Percentiles rank a stretch among this genome's conserved stretches.
These are phyloP conservation scores for Elasticomyces elasticus DNA, from an alignment of 495 filamentous ascomycete species.

Conservation along the genomic window DNA sequence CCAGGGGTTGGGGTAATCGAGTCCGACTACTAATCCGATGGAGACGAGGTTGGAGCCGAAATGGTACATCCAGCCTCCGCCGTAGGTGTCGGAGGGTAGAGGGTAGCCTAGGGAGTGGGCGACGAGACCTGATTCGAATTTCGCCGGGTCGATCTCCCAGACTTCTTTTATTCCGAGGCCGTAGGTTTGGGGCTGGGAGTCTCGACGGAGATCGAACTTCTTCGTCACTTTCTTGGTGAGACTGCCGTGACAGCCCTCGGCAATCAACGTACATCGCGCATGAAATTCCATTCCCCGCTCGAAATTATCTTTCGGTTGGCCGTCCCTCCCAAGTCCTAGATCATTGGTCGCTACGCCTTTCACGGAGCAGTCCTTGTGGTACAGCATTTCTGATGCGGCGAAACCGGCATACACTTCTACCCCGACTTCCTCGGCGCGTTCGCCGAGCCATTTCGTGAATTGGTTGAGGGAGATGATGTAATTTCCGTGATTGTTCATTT, in stretches of 20 bases:
- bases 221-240: constrained; percentile 91
- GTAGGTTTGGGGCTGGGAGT: constrained; percentile 90
- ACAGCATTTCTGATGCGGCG: constrained; percentile 86
- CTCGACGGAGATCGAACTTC: constrained; percentile 82
- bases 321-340: constrained; percentile 67
- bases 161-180: constrained; percentile 92
- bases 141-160: constrained; percentile 91
- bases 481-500: constrained; percentile 98
- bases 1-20: constrained; percentile 97
- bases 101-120: constrained; percentile 92
- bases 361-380: constrained; percentile 75
- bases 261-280: constrained; percentile 85
- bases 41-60: constrained; percentile 96
- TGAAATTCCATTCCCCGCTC: constrained; percentile 99
- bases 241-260: constrained; percentile 92
- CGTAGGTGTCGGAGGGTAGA: constrained; percentile 79
- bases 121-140: constrained; percentile 78
- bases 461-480: constrained; percentile 94
- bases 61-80: constrained; percentile 97
- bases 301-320: constrained; percentile 81
- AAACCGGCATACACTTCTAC: constrained; percentile 98
- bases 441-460: constrained; percentile 87
- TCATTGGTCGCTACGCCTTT: constrained; percentile 96
- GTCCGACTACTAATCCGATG: constrained; percentile 82
- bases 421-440: constrained; percentile 90